Conservation (phyloP, 805 yeast species). For the Cephaloascus albidus region DNA sequence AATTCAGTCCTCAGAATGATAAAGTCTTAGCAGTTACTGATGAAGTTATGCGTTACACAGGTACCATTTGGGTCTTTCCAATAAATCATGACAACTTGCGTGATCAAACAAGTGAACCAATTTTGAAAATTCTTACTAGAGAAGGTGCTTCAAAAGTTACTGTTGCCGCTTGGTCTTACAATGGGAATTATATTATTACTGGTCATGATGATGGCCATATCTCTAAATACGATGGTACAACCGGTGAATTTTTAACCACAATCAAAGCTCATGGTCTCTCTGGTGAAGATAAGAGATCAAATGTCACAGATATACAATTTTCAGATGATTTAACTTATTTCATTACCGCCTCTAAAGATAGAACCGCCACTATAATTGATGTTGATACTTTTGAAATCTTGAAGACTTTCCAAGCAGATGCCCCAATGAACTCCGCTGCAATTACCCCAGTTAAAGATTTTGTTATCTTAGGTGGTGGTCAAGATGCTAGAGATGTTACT, state of each 20-base stretch:
- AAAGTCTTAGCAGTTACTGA: constrained; percentile 73
- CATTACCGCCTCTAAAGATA: constrained; percentile 89
- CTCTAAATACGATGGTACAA: constrained; percentile 66
- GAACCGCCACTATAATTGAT: constrained; percentile 69
- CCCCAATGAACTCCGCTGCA: constrained; percentile 92
- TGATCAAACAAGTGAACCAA: constrained; percentile 45
- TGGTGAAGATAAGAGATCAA: constrained; percentile 29
- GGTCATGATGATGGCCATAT: constrained; percentile 86
- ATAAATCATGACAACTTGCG: constrained; percentile 38
- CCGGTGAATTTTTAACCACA: constrained; percentile 59
- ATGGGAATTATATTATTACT: constrained; percentile 64
- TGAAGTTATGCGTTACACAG: constrained; percentile 84
- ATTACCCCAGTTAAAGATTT: constrained; percentile 90
- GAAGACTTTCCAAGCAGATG: constrained; percentile 77
- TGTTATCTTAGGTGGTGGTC: constrained; percentile 97
- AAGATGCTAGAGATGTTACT: constrained; percentile 96
- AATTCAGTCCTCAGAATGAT: constrained; percentile 66
- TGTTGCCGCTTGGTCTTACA: constrained; percentile 83
- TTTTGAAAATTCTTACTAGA: constrained; percentile 49
- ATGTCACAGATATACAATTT: constrained; percentile 83
- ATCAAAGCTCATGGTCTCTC: constrained; percentile 64
- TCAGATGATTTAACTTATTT: constrained; percentile 82
- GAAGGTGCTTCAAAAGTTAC: constrained; percentile 49
- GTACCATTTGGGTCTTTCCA: constrained; percentile 63
- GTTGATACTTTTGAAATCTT: constrained; percentile 64